Evolutionary conservation across 805 yeast genomes (phyloP), one percentile per base, ranked within the genome.

Genomic region (Sugiyamaella floridensis): DNA sequence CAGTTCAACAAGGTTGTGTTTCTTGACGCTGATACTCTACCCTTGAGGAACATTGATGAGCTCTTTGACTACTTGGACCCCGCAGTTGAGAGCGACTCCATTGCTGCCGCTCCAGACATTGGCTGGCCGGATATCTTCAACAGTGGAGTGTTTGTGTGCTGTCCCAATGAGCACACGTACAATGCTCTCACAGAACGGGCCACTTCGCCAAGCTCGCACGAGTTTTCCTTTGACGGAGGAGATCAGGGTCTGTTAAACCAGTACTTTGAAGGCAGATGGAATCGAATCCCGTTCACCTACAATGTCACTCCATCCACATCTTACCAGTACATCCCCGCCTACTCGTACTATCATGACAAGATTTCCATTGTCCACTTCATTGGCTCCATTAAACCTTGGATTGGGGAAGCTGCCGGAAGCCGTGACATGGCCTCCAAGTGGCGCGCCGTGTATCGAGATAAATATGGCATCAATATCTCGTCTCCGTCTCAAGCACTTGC

Each of bases 61-160:
- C 59, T 71, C 44, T 69, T 68, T 47, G 66, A 61, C 14, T 32
- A 10, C n/a, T 14, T 32, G n/a, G 28, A 55, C 28, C 51, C 47
- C 20, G 43, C 45, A 29, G 42, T 41, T 12, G 49, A 29, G 9
- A 16, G 20, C n/a, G 46, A 43, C 12, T 5, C 32, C 11, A 58
- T 69, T 29, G 71, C 67, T 1, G 75, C 93, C 0, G 72, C 83
- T 14, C 86, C 95, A 0, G 96, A 89, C 69, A 74, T 80, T n/a
- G 95, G 96, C 12, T 89, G 95, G 86, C 96, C 96, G 0, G 96
- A 89, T 70, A 76, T 85, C 61, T 89, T 89, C 72, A 88, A 89
- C 67, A 79, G 89, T 32, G 96, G 96, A 3, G 79, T 88, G 18
- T 73, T 88, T 62, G 71, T 82, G 2, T 64, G 82, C 26, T 72